Base-by-base conservation (phyloP, 768 basidiomycete species). In the Tylopilus sp. region DNA sequence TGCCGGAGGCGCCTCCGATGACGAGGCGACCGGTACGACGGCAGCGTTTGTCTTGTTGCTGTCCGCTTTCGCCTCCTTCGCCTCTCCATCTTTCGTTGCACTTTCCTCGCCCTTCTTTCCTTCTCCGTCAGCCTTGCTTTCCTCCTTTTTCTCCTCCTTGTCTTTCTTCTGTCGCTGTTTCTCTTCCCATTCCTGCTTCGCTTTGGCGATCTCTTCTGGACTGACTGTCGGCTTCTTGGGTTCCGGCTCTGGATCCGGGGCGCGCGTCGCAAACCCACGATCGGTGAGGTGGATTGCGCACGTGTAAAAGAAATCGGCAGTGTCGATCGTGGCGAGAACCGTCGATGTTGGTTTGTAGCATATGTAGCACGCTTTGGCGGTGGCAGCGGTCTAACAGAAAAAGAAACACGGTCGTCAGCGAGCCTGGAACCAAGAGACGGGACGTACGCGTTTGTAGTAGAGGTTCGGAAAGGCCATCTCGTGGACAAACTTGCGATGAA, bases 381-480 rank as follows among this genome's bases (percentile, higher is more conserved):
- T 93, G 29, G 78, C 92, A 49, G 85, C 83, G 38, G 85, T 83
- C 92, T 95, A 66, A 50, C 6, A 30, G n/a, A n/a, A n/a, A n/a
- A n/a, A n/a, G n/a, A n/a, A 51, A 45, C 17, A 33, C 33, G 44
- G 41, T 22, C 38, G 45, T 49, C 24, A 16, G 33, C 30, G 21
- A 24, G 16, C 12, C n/a, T 17, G 45, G 38, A 38, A 25, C 45
- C 41, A 47, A 21, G 19, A 6, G 12, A 24, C 6, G 43, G 30
- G 24, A 77, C 83, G 76, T 69, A 92, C 92, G 61, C 92, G 83
- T 71, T 90, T 91, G 74, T 92, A 94, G 73, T 95, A 97, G 40
- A 92, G 63, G 68, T 97, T 96, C 29, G 78, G 77, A 73, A 90
- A 87, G 38, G 82, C 83, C 37, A 36, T 45, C 25, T n/a, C 36